These are phyloP conservation scores for Colletotrichum sp. DNA, from an alignment of 2,329 filamentous ascomycete genomes.

Conservation along the genomic window DNA sequence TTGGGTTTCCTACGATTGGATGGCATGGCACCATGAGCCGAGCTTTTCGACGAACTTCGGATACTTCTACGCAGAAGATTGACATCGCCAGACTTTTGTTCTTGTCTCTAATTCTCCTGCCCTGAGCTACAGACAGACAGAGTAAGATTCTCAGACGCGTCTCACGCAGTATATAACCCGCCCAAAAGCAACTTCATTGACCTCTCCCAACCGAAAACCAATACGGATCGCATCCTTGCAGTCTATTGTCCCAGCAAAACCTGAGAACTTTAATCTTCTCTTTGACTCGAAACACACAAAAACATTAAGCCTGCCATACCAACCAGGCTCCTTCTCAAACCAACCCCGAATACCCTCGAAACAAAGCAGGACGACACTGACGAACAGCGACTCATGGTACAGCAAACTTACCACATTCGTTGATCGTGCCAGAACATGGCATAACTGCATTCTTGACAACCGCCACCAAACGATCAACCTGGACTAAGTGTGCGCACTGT, in stretches of 20 bases:
- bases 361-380: not conserved
- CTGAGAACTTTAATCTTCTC: accelerated
- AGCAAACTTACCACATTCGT: not conserved
- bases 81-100: not conserved
- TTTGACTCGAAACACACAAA: not conserved
- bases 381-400: not conserved
- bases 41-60: not conserved
- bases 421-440: not conserved
- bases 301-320: not conserved
- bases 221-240: not conserved
- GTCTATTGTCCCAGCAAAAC: not conserved
- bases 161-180: not conserved
- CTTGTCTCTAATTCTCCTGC: accelerated
- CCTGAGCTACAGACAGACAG: not conserved
- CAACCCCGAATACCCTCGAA: not conserved
- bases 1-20: not conserved
- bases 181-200: not conserved
- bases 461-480: not conserved
- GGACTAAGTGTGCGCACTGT: not conserved
- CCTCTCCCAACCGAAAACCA: accelerated
- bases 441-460: not conserved
- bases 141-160: not conserved
- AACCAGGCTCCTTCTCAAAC: not conserved
- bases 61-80: accelerated
- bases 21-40: accelerated